Conservation (phyloP, 2,329 filamentous ascomycete genomes). For the Keithomyces neogunnii region DNA sequence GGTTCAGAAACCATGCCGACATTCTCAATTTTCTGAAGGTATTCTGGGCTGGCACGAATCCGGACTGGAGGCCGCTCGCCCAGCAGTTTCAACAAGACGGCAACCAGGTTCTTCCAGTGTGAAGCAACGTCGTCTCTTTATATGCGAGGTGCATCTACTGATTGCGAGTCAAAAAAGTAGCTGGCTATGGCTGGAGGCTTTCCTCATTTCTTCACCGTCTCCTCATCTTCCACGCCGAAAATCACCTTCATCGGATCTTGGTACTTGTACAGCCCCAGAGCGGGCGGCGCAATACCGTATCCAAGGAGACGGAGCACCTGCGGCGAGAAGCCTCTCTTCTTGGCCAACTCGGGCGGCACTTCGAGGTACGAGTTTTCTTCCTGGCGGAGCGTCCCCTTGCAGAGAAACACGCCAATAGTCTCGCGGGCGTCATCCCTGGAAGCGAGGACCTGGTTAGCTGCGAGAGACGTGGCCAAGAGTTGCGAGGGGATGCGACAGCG, state of each 20-base stretch:
- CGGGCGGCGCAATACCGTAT: slow-evolving; percentile 24
- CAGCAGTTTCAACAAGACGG: slow-evolving; percentile 13
- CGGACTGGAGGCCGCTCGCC: slow-evolving; percentile 19
- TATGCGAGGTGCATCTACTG: no score
- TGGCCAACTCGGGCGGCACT: slow-evolving; percentile 19
- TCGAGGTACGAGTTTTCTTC: slow-evolving; percentile 26
- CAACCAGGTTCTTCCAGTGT: slow-evolving; percentile 14
- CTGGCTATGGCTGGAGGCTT: no score
- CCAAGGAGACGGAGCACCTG: slow-evolving; percentile 23
- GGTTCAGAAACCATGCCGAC: slow-evolving; percentile 16
- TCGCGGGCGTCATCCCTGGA: slow-evolving; percentile 18
- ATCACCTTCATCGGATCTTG: slow-evolving; percentile 28
- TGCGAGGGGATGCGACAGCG: neutral
- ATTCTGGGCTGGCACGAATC: slow-evolving; percentile 16
- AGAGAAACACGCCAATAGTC: slow-evolving; percentile 26
- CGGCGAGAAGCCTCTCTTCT: slow-evolving; percentile 20
- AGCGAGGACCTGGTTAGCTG: slow-evolving; percentile 1
- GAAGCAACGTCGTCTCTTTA: neutral
- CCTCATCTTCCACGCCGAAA: slow-evolving; percentile 26
- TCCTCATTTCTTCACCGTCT: slow-evolving; percentile 15
- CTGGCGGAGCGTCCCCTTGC: slow-evolving; percentile 23
- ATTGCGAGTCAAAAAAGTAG: no score
- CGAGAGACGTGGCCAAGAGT: neutral
- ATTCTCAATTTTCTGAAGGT: slow-evolving; percentile 14
- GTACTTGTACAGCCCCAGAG: slow-evolving; percentile 25